These are phyloP conservation scores for Coemansia sp. DNA, from an alignment of 192 early-diverging fungal species.

Conservation along the genomic window DNA sequence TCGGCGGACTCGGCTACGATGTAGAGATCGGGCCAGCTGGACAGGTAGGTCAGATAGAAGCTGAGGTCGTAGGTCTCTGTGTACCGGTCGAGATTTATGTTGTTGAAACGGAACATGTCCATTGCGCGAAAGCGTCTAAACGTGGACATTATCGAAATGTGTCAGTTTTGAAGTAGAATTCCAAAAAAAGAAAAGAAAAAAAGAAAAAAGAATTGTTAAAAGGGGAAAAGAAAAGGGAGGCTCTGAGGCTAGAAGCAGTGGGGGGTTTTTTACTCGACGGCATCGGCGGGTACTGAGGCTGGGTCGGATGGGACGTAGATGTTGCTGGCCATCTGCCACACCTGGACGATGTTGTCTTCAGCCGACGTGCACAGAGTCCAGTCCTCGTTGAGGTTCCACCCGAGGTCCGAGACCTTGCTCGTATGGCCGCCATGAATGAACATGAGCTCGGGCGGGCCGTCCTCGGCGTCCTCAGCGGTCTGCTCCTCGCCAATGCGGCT, in stretches of 20 bases:
- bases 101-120: slow-evolving; percentile 94
- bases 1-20: slow-evolving; percentile 73
- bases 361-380: slow-evolving; percentile 94
- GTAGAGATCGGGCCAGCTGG: slow-evolving; percentile 93
- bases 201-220: background rate
- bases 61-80: slow-evolving; percentile 96
- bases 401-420: slow-evolving; percentile 92
- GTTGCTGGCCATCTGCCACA: slow-evolving; percentile 93
- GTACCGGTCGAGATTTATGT: slow-evolving; percentile 90
- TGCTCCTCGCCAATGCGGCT: slow-evolving; percentile 93
- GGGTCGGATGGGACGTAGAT: slow-evolving; percentile 52
- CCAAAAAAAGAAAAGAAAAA: background rate
- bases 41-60: slow-evolving; percentile 91
- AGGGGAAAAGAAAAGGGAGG: background rate
- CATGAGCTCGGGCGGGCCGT: slow-evolving; percentile 96
- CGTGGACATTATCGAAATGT: slow-evolving; percentile 36
- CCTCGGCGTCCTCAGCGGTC: slow-evolving; percentile 92
- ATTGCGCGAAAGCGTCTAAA: slow-evolving; percentile 72
- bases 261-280: slow-evolving; percentile 29
- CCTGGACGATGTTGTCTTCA: slow-evolving; percentile 97
- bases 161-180: background rate
- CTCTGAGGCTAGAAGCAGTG: too few species aligned
- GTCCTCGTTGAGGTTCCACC: slow-evolving; percentile 90
- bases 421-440: slow-evolving; percentile 99
- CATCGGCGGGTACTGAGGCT: slow-evolving; percentile 23